Base-by-base conservation (phyloP, 1,284 basidiomycete species). In the Rhodotorula sp. region DNA sequence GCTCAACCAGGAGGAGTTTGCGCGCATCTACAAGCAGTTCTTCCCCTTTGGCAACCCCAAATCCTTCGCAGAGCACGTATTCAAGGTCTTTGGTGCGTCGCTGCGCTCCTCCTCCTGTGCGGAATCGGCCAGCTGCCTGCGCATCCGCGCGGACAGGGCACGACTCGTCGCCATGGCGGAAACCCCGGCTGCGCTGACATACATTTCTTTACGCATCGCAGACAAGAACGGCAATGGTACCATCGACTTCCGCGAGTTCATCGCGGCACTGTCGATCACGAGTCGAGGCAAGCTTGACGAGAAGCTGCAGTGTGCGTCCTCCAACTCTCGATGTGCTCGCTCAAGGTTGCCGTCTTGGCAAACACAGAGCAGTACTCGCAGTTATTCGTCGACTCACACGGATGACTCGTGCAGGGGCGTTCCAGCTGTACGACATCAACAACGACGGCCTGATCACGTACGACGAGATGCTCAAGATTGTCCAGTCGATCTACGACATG, bases 391-490 rank as follows among this genome's bases (percentile, higher is more conserved):
- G 3, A 42, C 7, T 61, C 57, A 34, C n/a, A 17, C 61, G 10
- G 4, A 27, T 25, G 1, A 5, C 10, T 23, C 62, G 7, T 10
- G 71, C 82, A 97, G 94, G 96, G 97, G 97, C 97, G 14, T 99
- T 99, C 88, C 94, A 99, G 83, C 85, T 99, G 60, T 99, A 99
- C 82, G 97, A 99, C 81, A 98, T 99, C 80, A 93, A 99, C 84
- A 92, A 92, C 76, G 95, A 98, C 80, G 96, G 95, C 4, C 91
- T 87, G 78, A 97, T 98, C 83, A 96, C 95, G 56, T 97, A 97
- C 82, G 90, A 96, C 78, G 97, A 99, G 84, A 99, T 99, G 93
- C 89, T 97, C 56, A 89, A 92, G 84, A 97, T 97, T 80, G 95
- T 97, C 9, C 88, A 90, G 78, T 90, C 92, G 65, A 97, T 97